phyloP scores from a whole-genome alignment of 768 basidiomycete genomes.

The Boletus sp. region DNA sequence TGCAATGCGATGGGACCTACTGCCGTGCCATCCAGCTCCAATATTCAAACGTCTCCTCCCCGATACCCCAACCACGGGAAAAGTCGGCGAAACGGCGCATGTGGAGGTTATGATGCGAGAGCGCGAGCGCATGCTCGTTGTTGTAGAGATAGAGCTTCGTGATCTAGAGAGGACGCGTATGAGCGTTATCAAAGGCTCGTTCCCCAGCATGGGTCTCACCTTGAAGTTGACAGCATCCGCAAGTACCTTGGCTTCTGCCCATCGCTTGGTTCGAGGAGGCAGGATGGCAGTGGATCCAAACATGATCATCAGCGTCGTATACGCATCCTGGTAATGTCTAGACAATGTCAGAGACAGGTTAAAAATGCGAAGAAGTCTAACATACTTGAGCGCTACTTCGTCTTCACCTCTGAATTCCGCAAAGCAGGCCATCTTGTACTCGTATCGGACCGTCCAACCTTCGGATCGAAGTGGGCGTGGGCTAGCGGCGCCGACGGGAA shows the following conservation, averaged over 20 bases:
- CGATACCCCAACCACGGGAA: constrained; percentile 91
- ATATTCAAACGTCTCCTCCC: constrained; percentile 94
- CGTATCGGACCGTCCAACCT: constrained; percentile 96
- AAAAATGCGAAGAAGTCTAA: constrained; percentile 11
- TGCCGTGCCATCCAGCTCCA: constrained; percentile 97
- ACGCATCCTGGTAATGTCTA: constrained; percentile 95
- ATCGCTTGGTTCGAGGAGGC: constrained; percentile 91
- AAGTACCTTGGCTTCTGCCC: constrained; percentile 97
- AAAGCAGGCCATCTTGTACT: constrained; percentile 97
- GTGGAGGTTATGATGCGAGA: constrained; percentile 84
- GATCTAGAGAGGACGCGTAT: constrained; percentile 48
- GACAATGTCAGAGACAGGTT: constrained; percentile 7
- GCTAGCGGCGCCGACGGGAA: constrained; percentile 39
- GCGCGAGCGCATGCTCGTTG: constrained; percentile 75
- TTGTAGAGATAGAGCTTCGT: constrained; percentile 91
- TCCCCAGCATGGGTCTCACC: constrained; percentile 38
- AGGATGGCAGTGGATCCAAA: constrained; percentile 84
- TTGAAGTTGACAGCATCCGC: constrained; percentile 93
- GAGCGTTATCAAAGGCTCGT: neutral
- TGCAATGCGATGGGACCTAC: constrained; percentile 42
- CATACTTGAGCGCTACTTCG: constrained; percentile 89
- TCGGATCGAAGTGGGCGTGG: constrained; percentile 71
- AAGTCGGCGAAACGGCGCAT: constrained; percentile 84
- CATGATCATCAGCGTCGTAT: constrained; percentile 79
- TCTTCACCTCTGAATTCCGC: constrained; percentile 93